These are phyloP conservation scores for Aspergillus sp. DNA, from an alignment of 2,329 filamentous ascomycete genomes.

Conservation along the genomic window DNA sequence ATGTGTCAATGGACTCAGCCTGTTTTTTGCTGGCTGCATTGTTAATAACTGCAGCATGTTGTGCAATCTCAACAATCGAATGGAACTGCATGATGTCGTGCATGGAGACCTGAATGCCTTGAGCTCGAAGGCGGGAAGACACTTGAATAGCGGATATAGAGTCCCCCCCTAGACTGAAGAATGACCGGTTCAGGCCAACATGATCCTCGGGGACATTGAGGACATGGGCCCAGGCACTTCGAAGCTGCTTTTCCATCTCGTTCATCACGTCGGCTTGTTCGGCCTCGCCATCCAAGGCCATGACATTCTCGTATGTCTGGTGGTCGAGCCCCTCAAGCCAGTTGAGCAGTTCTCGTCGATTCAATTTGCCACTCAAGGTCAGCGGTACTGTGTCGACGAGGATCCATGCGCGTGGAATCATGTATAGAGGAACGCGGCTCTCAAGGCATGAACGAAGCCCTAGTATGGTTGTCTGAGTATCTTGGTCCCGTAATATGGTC, in stretches of 20 bases:
- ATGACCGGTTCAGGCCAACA: slow-evolving; percentile 1
- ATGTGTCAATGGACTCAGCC: slow-evolving; percentile 10
- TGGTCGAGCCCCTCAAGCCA: no score
- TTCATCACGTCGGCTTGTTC: slow-evolving; percentile 1
- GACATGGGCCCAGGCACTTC: slow-evolving; percentile 1
- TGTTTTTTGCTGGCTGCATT: neutral
- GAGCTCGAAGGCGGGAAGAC: slow-evolving; percentile 8
- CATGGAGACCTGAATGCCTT: slow-evolving; percentile 11
- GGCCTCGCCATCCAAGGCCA: no score
- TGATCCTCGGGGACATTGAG: slow-evolving; percentile 2
- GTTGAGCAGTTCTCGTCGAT: slow-evolving; percentile 3
- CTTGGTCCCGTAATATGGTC: no score
- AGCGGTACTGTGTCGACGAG: slow-evolving; percentile 5
- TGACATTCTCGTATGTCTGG: no score
- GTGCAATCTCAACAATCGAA: slow-evolving; percentile 8
- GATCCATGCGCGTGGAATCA: slow-evolving; percentile 9
- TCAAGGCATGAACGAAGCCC: no score
- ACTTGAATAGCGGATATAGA: slow-evolving; percentile 7
- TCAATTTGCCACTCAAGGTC: slow-evolving; percentile 4
- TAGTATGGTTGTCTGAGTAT: no score
- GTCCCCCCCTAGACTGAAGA: slow-evolving; percentile 2
- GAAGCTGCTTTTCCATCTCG: slow-evolving; percentile 1
- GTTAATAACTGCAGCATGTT: neutral
- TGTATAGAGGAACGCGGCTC: slow-evolving; percentile 7
- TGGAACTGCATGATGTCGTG: slow-evolving; percentile 13